A percentile compares a stretch with the other conserved stretches of the same genome.
These are phyloP conservation scores for Blastobotrys proliferans DNA, from an alignment of 1,139 yeast species.

Conservation along the genomic window DNA sequence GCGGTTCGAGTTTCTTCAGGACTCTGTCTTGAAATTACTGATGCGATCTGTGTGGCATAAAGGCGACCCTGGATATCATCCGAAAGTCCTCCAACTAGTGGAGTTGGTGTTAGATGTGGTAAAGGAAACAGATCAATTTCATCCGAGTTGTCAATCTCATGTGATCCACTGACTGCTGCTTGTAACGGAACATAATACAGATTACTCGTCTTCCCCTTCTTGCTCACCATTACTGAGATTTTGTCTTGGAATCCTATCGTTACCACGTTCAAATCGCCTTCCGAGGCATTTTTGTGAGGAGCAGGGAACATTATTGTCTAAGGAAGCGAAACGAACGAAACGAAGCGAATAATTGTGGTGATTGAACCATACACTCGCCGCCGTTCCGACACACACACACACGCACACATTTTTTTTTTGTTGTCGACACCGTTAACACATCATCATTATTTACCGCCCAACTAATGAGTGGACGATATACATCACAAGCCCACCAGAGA, in stretches of 20 bases:
- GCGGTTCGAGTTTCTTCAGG: constrained; percentile 36
- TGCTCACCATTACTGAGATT: constrained; percentile 34
- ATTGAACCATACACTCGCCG: not conserved
- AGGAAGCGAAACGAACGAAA: not conserved
- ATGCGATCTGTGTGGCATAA: constrained; percentile 38
- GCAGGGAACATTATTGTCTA: constrained; percentile 6
- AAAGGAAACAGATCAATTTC: constrained; percentile 27
- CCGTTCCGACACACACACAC: too few relatives aligned
- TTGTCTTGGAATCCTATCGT: constrained; percentile 33
- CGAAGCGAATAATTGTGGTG: not conserved
- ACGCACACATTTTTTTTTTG: not conserved
- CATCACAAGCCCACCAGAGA: constrained; percentile 32
- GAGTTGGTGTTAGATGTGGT: constrained; percentile 34
- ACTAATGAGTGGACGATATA: constrained; percentile 24
- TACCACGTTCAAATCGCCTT: constrained; percentile 29
- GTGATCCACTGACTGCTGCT: constrained; percentile 16
- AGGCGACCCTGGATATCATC: constrained; percentile 30
- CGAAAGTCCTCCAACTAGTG: constrained; percentile 33
- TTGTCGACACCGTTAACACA: not conserved
- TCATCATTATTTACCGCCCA: too few relatives aligned
- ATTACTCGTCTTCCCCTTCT: constrained; percentile 33
- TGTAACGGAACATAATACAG: constrained; percentile 29
- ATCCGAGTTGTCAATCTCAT: constrained; percentile 6
- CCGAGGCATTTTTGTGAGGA: constrained; percentile 7
- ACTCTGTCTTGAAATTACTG: constrained; percentile 34